Evolutionary conservation across 2,329 filamentous ascomycete genomes (phyloP).

Genomic region (Tolypocladium pustulatum): DNA sequence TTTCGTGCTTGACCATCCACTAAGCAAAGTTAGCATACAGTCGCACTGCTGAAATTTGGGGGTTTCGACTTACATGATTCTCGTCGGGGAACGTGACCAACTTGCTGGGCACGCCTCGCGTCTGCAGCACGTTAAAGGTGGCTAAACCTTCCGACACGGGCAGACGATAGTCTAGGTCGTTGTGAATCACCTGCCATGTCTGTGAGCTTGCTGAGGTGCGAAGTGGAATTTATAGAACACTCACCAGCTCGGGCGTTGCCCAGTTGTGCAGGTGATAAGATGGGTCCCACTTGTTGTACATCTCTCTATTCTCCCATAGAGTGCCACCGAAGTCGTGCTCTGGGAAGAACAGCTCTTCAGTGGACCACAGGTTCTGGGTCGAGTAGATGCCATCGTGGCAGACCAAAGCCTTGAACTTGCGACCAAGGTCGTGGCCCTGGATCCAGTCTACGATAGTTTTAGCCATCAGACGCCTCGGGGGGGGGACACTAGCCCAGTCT

Average conservation of each 20-base stretch:
- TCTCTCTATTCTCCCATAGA: slow-evolving; percentile 49
- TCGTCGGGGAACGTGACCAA: slow-evolving; percentile 75
- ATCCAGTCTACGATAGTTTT: slow-evolving; percentile 61
- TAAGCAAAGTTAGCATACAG: slow-evolving; percentile 14
- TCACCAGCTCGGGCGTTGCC: slow-evolving; percentile 74
- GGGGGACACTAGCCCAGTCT: too few relatives aligned
- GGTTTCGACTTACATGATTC: slow-evolving; percentile 34
- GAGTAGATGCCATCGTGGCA: slow-evolving; percentile 83
- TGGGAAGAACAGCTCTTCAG: slow-evolving; percentile 62
- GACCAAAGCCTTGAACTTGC: slow-evolving; percentile 78
- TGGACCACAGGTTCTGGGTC: slow-evolving; percentile 52
- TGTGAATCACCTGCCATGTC: slow-evolving; percentile 56
- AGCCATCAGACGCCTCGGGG: slow-evolving; percentile 6
- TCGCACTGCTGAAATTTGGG: background rate
- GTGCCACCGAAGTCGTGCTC: slow-evolving; percentile 56
- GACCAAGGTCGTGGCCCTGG: slow-evolving; percentile 72
- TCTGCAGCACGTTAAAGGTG: slow-evolving; percentile 79
- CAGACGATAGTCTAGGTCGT: slow-evolving; percentile 79
- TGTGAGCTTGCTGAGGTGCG: background rate
- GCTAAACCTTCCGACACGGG: slow-evolving; percentile 76
- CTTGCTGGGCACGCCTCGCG: slow-evolving; percentile 62
- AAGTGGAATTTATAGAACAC: slow-evolving; percentile 5
- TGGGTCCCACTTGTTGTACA: slow-evolving; percentile 62
- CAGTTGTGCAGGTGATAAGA: slow-evolving; percentile 56
- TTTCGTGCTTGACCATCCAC: slow-evolving; percentile 88